Percentiles rank a stretch among this genome's conserved stretches.
phyloP scores from a whole-genome alignment of 2,329 filamentous ascomycete species.

The Graphilbum fragrans region DNA sequence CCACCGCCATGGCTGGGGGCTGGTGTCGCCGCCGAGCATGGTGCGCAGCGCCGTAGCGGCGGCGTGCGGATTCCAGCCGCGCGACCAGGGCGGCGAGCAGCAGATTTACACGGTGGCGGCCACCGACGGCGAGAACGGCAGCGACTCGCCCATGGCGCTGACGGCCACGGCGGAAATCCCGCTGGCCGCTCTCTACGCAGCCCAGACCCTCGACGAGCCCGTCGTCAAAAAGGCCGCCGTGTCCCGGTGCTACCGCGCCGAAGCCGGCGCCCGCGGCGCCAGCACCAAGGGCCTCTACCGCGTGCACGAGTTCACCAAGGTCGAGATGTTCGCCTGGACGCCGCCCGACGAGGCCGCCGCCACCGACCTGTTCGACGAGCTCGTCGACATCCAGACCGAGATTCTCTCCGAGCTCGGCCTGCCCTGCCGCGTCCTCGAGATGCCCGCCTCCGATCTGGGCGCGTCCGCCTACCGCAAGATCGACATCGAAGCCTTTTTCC shows the following conservation, averaged over 20 bases:
- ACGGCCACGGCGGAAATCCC: conserved; percentile 92
- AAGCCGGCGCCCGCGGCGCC: conserved; percentile 79
- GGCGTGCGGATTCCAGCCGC: conserved; percentile 88
- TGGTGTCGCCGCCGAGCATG: conserved; percentile 74
- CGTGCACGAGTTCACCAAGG: conserved; percentile 97
- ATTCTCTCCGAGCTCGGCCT: conserved; percentile 68
- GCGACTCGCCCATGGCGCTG: conserved; percentile 60
- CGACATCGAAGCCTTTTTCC: conserved; percentile 93
- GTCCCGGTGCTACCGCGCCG: conserved; percentile 89
- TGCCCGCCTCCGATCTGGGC: conserved; percentile 81
- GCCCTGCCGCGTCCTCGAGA: conserved; percentile 80
- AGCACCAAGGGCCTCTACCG: conserved; percentile 93
- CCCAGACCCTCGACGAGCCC: conserved; percentile 43
- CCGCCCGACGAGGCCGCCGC: conserved; percentile 37
- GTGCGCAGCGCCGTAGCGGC: conserved; percentile 86
- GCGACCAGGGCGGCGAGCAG: conserved; percentile 81
- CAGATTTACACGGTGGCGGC: conserved; percentile 68
- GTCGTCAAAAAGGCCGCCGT: conserved; percentile 73
- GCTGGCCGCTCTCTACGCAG: conserved; percentile 80
- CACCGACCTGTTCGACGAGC: conserved; percentile 62
- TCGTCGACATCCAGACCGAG: conserved; percentile 76
- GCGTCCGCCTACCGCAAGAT: conserved; percentile 77
- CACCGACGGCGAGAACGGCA: conserved; percentile 38
- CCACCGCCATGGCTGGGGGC: conserved; percentile 61
- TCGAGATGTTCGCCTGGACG: conserved; percentile 95